These are phyloP conservation scores for Drechmeria coniospora DNA, from an alignment of 2,329 filamentous ascomycete species.

Conservation along the genomic window DNA sequence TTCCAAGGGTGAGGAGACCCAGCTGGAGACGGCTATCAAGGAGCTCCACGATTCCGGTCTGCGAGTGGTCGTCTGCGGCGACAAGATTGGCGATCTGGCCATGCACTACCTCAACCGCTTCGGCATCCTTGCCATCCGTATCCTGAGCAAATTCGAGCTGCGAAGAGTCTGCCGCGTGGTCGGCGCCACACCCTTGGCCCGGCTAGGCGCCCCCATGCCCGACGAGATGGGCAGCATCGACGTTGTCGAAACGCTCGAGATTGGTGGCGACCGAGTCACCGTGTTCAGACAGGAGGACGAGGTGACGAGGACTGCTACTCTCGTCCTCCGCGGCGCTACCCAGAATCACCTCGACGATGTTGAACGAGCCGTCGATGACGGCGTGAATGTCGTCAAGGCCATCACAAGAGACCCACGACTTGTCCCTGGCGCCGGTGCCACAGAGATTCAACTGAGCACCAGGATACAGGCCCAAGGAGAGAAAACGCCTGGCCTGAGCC, in stretches of 20 bases:
- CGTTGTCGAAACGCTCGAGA: slow-evolving; percentile 91
- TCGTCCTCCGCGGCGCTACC: slow-evolving; percentile 87
- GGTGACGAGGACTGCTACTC: slow-evolving; percentile 78
- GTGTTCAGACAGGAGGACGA: slow-evolving; percentile 96
- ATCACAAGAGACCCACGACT: slow-evolving; percentile 86
- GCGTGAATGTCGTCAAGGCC: slow-evolving; percentile 96
- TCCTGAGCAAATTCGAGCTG: slow-evolving; percentile 96
- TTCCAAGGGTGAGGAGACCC: slow-evolving; percentile 87
- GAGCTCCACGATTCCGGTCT: slow-evolving; percentile 89
- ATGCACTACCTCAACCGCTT: slow-evolving; percentile 97
- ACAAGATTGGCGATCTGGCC: slow-evolving; percentile 88
- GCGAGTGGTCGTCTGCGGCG: slow-evolving; percentile 80
- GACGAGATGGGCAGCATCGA: slow-evolving; percentile 96
- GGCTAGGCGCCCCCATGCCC: slow-evolving; percentile 96
- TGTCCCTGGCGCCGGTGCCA: slow-evolving; percentile 85
- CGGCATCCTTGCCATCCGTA: slow-evolving; percentile 89
- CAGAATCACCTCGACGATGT: slow-evolving; percentile 97
- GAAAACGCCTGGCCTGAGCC: slow-evolving; percentile 79
- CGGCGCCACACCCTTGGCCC: slow-evolving; percentile 87
- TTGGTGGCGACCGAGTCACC: slow-evolving; percentile 93
- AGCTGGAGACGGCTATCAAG: slow-evolving; percentile 84
- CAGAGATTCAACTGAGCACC: slow-evolving; percentile 87
- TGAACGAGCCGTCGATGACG: slow-evolving; percentile 92
- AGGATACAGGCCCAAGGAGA: slow-evolving; percentile 82
- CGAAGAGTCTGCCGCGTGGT: slow-evolving; percentile 90